Conservation (phyloP, 1,139 yeast genomes). For the Taphrina populina region DNA sequence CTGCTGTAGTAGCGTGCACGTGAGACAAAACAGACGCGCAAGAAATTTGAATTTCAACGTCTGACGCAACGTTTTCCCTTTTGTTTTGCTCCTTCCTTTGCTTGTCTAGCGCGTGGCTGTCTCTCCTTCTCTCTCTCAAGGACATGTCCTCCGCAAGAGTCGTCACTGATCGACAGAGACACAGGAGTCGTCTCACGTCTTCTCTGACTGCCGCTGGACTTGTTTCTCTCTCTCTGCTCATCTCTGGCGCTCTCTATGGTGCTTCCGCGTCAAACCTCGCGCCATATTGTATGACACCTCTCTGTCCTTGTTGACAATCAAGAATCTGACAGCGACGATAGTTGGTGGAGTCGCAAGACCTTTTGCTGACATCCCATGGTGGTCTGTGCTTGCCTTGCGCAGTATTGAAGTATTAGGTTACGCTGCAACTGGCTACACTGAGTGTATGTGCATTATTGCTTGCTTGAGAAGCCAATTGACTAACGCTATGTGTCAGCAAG, state of each 20-base stretch:
- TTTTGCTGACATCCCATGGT: conserved; percentile 9
- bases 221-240: conserved; percentile 1
- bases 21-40: no score
- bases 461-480: neutral
- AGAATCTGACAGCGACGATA: neutral
- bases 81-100: no score
- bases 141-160: no score
- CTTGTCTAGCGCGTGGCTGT: no score
- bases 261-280: conserved; percentile 4
- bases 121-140: no score
- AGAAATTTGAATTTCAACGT: no score
- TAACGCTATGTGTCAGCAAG: neutral
- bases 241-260: conserved; percentile 13
- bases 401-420: conserved; percentile 3
- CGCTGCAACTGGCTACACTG: conserved; percentile 5
- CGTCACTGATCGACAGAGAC: no score
- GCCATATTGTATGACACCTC: conserved; percentile 2
- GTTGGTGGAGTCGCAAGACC: conserved; percentile 19
- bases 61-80: no score
- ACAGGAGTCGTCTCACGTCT: neutral
- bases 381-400: neutral
- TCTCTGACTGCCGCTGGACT: neutral
- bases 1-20: no score
- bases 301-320: neutral
- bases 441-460: neutral